Conservation (phyloP, 2,329 filamentous ascomycete species). For the Sporothrix phasma region DNA sequence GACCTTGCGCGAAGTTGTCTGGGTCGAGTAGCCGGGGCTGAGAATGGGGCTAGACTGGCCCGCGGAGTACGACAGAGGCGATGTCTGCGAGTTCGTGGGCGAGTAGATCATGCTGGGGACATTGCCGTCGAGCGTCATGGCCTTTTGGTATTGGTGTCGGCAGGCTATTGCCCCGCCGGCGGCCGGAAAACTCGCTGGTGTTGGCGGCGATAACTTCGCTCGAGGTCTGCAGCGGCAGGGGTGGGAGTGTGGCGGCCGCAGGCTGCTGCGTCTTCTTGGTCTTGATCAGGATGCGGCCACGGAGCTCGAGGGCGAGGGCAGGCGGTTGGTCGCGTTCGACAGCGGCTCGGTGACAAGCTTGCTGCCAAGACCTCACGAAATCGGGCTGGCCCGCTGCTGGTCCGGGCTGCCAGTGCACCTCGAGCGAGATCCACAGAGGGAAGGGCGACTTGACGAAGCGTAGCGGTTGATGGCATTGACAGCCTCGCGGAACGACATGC, state of each 20-base stretch:
- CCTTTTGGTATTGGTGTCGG: conserved; percentile 65
- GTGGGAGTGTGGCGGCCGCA: neutral
- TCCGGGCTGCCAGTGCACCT: conserved; percentile 81
- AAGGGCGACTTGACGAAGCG: conserved; percentile 83
- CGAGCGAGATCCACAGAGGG: conserved; percentile 87
- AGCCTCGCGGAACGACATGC: conserved; percentile 82
- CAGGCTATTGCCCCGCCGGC: conserved; percentile 57
- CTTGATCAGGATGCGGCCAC: conserved; percentile 79
- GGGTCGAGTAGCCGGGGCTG: conserved; percentile 33
- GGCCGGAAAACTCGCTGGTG: conserved; percentile 27
- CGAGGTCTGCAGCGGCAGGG: conserved; percentile 15
- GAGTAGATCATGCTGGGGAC: neutral
- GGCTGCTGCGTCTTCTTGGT: conserved; percentile 68
- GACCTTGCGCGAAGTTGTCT: conserved; percentile 28
- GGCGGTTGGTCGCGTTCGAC: conserved; percentile 52
- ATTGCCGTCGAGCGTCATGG: conserved; percentile 44
- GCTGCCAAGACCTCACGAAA: conserved; percentile 71
- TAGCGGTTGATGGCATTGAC: conserved; percentile 92
- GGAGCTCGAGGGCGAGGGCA: conserved; percentile 81
- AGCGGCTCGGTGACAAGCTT: conserved; percentile 69
- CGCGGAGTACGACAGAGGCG: conserved; percentile 24
- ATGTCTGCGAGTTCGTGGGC: neutral
- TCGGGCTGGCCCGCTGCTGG: conserved; percentile 73
- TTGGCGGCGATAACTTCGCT: conserved; percentile 19
- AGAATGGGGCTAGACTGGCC: conserved; percentile 46